These are phyloP conservation scores for Diplodia intermedia DNA, from an alignment of 2,329 filamentous ascomycete genomes.

Conservation along the genomic window DNA sequence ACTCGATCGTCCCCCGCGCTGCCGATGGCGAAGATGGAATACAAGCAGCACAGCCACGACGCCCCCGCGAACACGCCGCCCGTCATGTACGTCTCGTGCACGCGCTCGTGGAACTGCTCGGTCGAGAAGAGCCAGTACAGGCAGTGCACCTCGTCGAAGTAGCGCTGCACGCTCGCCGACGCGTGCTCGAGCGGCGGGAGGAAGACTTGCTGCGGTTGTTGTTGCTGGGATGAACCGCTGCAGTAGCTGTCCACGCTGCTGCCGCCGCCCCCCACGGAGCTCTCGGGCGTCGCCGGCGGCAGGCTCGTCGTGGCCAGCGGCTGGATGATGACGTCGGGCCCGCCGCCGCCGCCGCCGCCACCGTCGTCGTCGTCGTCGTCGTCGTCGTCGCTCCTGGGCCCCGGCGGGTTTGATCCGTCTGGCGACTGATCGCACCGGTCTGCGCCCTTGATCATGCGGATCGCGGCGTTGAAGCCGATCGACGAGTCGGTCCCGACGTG, in stretches of 20 bases:
- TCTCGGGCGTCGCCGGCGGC: conserved; percentile 38
- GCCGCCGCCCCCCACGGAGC: conserved; percentile 19
- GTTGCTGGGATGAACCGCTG: neutral
- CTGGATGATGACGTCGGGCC: conserved; percentile 42
- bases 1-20: conserved; percentile 37
- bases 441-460: conserved; percentile 43
- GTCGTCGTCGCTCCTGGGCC: no score
- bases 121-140: conserved; percentile 48
- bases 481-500: conserved; percentile 49
- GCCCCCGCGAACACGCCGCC: conserved; percentile 36
- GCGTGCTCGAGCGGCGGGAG: conserved; percentile 43
- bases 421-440: neutral
- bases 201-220: conserved; percentile 40
- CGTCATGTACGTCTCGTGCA: conserved; percentile 45
- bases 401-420: neutral
- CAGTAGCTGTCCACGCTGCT: neutral
- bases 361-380: conserved; percentile 32
- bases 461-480: conserved; percentile 48
- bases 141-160: conserved; percentile 47
- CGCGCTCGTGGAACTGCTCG: conserved; percentile 42
- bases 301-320: conserved; percentile 43
- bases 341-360: conserved; percentile 33
- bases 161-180: conserved; percentile 44
- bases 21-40: conserved; percentile 46
- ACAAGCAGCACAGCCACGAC: conserved; percentile 49